Percentiles rank a stretch among this genome's conserved stretches.
These are phyloP conservation scores for Fraxinus cuspidata DNA, from an alignment of 257 asterid genomes.

Conservation along the genomic window DNA sequence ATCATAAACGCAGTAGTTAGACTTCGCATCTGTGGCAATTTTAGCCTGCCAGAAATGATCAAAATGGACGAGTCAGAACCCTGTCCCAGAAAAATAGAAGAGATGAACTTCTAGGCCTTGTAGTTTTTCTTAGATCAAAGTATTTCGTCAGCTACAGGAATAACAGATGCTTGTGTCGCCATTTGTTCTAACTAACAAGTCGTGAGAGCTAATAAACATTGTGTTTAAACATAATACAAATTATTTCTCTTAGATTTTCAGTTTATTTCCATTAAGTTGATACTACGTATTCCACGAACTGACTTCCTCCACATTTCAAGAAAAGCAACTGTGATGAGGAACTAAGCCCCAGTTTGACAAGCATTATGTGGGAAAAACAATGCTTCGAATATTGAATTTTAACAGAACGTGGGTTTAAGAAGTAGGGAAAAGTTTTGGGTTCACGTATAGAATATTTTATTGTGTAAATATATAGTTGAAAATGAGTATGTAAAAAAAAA, in stretches of 20 bases:
- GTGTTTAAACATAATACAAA: not conserved
- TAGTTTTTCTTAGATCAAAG: not conserved
- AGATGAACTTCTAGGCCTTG: not conserved
- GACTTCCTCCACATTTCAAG: not conserved
- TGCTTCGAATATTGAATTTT: too few relatives aligned
- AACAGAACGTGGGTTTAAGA: too few relatives aligned
- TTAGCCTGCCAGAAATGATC: conserved; percentile 46
- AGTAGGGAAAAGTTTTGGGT: too few relatives aligned
- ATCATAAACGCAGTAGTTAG: conserved; percentile 60
- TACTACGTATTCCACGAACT: not conserved
- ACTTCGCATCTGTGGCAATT: conserved; percentile 26
- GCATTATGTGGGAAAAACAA: too few relatives aligned
- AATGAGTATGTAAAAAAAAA: too few relatives aligned
- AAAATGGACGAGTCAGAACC: not conserved
- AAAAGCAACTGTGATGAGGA: not conserved
- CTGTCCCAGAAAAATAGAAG: not conserved
- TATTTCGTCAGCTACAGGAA: not conserved
- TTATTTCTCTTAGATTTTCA: not conserved
- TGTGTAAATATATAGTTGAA: too few relatives aligned
- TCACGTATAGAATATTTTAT: too few relatives aligned
- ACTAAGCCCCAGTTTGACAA: not conserved
- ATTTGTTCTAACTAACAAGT: not conserved
- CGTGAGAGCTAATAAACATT: not conserved
- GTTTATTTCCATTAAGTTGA: not conserved
- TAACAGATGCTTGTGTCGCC: not conserved